These are phyloP conservation scores for Suhomyces faveliae DNA, from an alignment of 805 yeast species.

Conservation along the genomic window DNA sequence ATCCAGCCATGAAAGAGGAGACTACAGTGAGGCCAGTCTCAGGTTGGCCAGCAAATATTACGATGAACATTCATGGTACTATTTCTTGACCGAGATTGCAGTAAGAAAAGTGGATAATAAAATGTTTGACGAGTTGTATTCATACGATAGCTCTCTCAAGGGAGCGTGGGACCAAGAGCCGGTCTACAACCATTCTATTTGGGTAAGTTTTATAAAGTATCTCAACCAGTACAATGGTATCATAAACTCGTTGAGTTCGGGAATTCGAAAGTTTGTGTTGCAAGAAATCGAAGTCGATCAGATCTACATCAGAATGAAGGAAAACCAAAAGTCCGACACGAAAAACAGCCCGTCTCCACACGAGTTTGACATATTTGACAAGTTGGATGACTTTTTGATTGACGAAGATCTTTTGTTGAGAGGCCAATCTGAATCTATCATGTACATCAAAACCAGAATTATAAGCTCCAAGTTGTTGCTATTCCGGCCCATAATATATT, in stretches of 20 bases:
- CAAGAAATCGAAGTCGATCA: conserved; percentile 32
- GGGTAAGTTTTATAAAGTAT: conserved; percentile 31
- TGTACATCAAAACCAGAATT: conserved; percentile 39
- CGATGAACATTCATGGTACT: conserved; percentile 37
- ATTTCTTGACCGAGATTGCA: conserved; percentile 39
- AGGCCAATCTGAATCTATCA: conserved; percentile 37
- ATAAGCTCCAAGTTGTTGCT: conserved; percentile 31
- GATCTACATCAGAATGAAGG: conserved; percentile 26
- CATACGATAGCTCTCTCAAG: conserved; percentile 11
- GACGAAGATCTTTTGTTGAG: conserved; percentile 33
- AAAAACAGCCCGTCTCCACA: conserved; percentile 7
- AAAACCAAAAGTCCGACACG: conserved; percentile 18
- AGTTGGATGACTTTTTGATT: conserved; percentile 33
- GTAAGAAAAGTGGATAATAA: conserved; percentile 39
- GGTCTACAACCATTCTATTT: conserved; percentile 21
- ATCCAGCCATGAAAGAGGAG: conserved; percentile 10
- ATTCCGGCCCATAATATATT: conserved; percentile 34
- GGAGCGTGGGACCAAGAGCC: conserved; percentile 24
- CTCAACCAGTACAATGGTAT: conserved; percentile 38
- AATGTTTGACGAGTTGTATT: conserved; percentile 33
- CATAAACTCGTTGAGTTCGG: conserved; percentile 35
- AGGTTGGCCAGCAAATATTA: conserved; percentile 22
- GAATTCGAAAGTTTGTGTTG: conserved; percentile 30
- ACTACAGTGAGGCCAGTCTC: conserved; percentile 22
- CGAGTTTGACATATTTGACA: conserved; percentile 18